Conservation (phyloP, 805 yeast genomes). For the Metschnikowia cubensis region DNA sequence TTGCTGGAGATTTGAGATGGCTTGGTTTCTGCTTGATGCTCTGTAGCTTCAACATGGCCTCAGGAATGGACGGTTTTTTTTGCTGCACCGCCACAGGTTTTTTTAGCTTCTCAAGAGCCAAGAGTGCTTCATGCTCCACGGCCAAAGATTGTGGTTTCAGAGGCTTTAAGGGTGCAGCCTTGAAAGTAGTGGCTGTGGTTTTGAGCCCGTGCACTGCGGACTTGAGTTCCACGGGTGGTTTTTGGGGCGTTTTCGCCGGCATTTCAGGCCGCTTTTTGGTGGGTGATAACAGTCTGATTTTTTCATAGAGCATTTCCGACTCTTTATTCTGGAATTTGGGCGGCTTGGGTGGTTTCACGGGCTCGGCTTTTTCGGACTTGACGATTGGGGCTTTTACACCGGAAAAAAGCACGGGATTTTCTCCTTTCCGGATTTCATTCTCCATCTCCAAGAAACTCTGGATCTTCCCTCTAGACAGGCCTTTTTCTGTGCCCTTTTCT, state of each 20-base stretch:
- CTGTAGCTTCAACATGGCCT: slow-evolving; percentile 21
- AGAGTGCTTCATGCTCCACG: slow-evolving; percentile 8
- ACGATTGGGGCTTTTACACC: background rate
- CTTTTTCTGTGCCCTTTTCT: too few species aligned
- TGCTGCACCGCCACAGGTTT: slow-evolving; percentile 8
- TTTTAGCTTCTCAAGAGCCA: slow-evolving; percentile 9
- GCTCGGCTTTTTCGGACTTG: background rate
- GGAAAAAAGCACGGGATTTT: background rate
- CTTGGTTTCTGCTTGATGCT: slow-evolving; percentile 7
- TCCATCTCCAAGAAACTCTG: slow-evolving; percentile 6
- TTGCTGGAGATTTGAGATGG: background rate
- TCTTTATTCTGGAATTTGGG: slow-evolving; percentile 6
- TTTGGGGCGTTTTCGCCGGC: background rate
- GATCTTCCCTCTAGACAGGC: background rate
- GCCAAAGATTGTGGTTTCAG: slow-evolving; percentile 7
- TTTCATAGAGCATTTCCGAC: slow-evolving; percentile 7
- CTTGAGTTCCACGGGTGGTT: background rate
- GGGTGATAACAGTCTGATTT: slow-evolving; percentile 10
- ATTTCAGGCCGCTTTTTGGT: slow-evolving; percentile 2
- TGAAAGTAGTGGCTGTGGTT: slow-evolving; percentile 7
- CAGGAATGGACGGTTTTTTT: slow-evolving; percentile 17
- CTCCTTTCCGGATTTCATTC: background rate
- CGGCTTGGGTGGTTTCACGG: slow-evolving; percentile 12
- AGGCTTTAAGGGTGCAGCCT: slow-evolving; percentile 5
- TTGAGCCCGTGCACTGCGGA: slow-evolving; percentile 11